Evolutionary conservation across 345 rosid genomes (phyloP), one percentile per base, ranked within the genome.

Genomic region (Combretum micranthum): DNA sequence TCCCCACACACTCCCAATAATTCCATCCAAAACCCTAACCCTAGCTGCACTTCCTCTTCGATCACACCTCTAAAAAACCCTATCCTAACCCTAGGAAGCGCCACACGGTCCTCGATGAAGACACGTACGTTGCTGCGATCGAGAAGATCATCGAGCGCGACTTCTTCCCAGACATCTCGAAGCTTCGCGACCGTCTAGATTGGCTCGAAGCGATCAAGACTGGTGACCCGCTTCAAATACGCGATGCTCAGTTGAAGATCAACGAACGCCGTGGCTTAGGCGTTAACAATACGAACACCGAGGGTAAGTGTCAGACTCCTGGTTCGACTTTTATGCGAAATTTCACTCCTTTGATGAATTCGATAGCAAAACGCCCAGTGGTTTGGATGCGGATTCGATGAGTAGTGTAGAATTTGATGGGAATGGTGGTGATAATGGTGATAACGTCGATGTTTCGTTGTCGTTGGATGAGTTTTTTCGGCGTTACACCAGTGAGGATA

Each of bases 111-210:
- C 90, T 93, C 20, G 95, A 93, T 15, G 95, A 93, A 59, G 99
- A 93, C 69, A 65, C 81, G 3, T 93, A 89, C 50, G 96, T 83
- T 0, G 87, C 82, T 42, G 87, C 91, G 44, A 83, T 93, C 53
- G 97, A 93, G 92, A 79, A 77, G 76, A 89, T 93, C 68, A 82
- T 93, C 64, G 97, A 93, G 74, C 95, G 99, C 20, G 97, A 93
- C 63, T 93, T 74, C 80, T 93, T 89, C 70, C 99, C 99, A 2
- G 97, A 93, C 74, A 81, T 93, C 63, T 56, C 92, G 10, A 93
- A 93, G 83, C 97, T 93, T 56, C 87, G 80, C 32, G 99, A 89
- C 64, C 91, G 95, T 10, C 86, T 83, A 46, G 99, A 93, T 62
- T 93, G 94, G 99, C 80, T 93, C 50, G 90, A 89, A 65, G 99